These are phyloP conservation scores for Medicago arabica DNA, from an alignment of 306 rosid genomes.

Conservation along the genomic window DNA sequence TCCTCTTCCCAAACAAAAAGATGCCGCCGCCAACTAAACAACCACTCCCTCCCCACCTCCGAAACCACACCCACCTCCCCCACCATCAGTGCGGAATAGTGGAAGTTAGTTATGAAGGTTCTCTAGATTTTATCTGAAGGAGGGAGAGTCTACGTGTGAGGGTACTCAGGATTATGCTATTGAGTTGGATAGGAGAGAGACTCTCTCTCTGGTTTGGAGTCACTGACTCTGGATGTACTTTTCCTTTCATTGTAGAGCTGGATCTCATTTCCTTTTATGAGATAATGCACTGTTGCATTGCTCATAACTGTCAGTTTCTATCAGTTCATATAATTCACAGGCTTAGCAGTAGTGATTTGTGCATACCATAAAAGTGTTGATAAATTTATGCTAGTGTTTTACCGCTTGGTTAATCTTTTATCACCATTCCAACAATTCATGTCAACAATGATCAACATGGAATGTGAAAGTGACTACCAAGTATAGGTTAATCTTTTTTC, in stretches of 20 bases:
- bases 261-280: too few species aligned
- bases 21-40: too few species aligned
- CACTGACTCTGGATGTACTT: neutral
- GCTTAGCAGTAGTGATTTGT: neutral
- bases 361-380: conserved; percentile 4
- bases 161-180: neutral
- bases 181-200: too few species aligned
- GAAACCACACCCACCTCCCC: too few species aligned
- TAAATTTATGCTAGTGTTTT: neutral
- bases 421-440: neutral
- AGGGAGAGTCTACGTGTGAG: neutral
- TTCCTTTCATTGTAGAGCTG: neutral
- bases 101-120: neutral
- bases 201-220: neutral
- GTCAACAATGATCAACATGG: neutral
- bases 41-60: too few species aligned
- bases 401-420: neutral
- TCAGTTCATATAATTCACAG: conserved; percentile 16
- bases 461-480: neutral
- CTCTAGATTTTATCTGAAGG: neutral
- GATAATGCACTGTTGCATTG: too few species aligned
- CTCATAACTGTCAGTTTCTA: neutral
- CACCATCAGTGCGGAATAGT: too few species aligned
- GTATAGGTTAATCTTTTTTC: neutral
- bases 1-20: too few species aligned